Evolutionary conservation across 208 protist species (phyloP).

Genomic region (Crithidia bombi): DNA sequence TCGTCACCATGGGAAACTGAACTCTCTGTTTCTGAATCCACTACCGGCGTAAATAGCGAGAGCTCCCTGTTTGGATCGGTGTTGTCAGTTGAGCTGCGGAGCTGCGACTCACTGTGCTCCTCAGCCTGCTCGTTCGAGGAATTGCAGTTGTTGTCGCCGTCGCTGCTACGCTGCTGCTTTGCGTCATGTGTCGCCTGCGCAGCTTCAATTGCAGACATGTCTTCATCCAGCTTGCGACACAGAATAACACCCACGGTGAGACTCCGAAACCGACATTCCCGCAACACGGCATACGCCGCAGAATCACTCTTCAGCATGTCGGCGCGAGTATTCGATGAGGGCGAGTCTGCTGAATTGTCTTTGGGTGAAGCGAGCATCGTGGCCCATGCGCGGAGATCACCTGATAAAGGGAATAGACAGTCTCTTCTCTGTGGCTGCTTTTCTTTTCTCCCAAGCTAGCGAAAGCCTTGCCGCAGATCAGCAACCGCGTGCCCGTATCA

Average conservation of each 20-base stretch:
- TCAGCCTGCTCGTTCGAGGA: background rate
- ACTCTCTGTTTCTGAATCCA: conserved; percentile 2
- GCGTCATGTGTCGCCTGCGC: background rate
- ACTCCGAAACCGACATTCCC: conserved; percentile 24
- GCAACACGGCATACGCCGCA: conserved; percentile 16
- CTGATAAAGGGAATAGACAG: background rate
- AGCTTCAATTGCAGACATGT: conserved; percentile 17
- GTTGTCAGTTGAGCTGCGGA: background rate
- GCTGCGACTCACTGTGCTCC: background rate
- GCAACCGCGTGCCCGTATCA: background rate
- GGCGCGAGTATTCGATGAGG: background rate
- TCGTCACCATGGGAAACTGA: background rate
- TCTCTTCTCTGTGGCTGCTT: background rate
- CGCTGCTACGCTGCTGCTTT: background rate
- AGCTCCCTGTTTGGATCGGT: conserved; percentile 6
- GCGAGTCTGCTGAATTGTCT: background rate
- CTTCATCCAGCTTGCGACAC: conserved; percentile 9
- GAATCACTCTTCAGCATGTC: conserved; percentile 7
- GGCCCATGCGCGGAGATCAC: background rate
- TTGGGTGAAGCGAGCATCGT: background rate
- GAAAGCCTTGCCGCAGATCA: background rate
- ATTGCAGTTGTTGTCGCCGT: background rate
- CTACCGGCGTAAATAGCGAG: conserved; percentile 17
- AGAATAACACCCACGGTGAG: conserved; percentile 6
- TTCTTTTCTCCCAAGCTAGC: background rate